Evolutionary conservation across 2,329 filamentous ascomycete genomes (phyloP).

Genomic region (Triangularia setosa): DNA sequence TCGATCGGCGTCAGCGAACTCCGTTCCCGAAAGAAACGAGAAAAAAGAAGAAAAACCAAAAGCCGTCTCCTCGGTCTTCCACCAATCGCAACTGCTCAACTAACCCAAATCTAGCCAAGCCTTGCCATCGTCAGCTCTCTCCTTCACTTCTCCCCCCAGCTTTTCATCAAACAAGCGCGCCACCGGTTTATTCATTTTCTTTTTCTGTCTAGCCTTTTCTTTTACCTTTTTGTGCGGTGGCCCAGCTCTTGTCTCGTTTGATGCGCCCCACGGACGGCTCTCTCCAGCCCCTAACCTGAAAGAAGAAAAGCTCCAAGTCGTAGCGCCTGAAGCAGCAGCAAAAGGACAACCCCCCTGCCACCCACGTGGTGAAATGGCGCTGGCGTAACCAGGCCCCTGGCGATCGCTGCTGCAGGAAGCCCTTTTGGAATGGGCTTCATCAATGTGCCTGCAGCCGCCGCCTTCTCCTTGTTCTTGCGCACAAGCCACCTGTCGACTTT

Average conservation of each 20-base stretch:
- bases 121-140: not conserved
- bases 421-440: not conserved
- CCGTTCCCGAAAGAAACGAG: not conserved
- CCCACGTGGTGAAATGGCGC: not conserved
- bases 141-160: not conserved
- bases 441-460: not conserved
- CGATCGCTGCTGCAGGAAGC: not conserved
- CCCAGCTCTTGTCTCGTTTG: not conserved
- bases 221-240: not conserved
- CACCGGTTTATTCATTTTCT: not conserved
- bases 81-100: not conserved
- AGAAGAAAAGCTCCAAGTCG: not conserved
- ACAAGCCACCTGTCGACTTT: not conserved
- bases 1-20: not conserved
- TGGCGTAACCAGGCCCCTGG: not conserved
- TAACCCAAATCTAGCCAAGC: not conserved
- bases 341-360: too few relatives aligned
- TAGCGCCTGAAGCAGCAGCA: not conserved
- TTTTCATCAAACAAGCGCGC: not conserved
- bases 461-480: not conserved
- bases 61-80: not conserved
- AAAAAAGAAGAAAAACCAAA: not conserved
- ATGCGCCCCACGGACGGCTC: not conserved
- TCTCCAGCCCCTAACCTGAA: not conserved
- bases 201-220: not conserved